Evolutionary conservation across 2,329 filamentous ascomycete species (phyloP).

Genomic region (Colletotrichum sp.): DNA sequence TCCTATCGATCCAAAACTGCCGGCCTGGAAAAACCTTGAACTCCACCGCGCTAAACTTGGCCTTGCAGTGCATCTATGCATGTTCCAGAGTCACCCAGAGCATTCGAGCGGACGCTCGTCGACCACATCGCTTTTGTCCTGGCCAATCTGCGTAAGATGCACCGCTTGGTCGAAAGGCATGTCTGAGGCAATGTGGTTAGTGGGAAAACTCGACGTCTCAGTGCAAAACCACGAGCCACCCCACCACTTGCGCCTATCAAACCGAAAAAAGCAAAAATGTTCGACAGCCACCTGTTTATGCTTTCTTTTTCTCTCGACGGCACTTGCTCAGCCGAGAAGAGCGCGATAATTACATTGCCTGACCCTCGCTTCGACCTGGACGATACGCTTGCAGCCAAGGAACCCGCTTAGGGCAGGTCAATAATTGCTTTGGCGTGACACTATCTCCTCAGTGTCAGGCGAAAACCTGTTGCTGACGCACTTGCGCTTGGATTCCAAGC

Average conservation of each 20-base stretch:
- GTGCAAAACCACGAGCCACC: constrained; percentile 4
- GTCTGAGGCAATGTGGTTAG: constrained; percentile 15
- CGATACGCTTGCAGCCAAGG: neutral
- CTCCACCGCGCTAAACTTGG: constrained; percentile 15
- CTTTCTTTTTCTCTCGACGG: neutral
- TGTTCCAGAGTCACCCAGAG: constrained; percentile 1
- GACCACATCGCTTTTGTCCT: neutral
- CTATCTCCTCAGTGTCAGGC: neutral
- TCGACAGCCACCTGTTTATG: neutral
- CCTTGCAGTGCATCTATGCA: constrained; percentile 12
- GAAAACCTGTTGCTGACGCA: neutral
- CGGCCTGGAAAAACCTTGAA: constrained; percentile 7
- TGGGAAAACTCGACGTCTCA: constrained; percentile 18
- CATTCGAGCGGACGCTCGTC: neutral
- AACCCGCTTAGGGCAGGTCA: neutral
- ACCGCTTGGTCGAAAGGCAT: neutral
- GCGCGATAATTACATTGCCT: neutral
- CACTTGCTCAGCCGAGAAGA: neutral
- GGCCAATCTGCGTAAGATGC: neutral
- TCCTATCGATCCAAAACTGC: constrained; percentile 22
- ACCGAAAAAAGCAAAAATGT: constrained; percentile 2
- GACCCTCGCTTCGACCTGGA: neutral
- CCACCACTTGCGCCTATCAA: neutral
- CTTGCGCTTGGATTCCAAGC: neutral
- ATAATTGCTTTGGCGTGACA: neutral